Evolutionary conservation across 1,139 yeast genomes (phyloP).

Genomic region (Hyphopichia pseudoburtonii): DNA sequence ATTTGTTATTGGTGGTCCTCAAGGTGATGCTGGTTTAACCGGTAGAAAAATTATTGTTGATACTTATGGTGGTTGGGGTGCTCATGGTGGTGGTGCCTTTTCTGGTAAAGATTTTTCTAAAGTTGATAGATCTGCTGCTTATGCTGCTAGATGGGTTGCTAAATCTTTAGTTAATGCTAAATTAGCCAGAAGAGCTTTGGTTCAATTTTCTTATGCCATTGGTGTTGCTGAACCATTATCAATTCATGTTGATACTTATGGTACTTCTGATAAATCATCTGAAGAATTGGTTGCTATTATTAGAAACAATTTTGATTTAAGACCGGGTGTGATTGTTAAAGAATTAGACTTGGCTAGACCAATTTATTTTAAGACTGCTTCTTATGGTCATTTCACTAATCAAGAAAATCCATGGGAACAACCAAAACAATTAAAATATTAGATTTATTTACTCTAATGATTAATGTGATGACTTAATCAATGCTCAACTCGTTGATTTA

Average conservation of each 20-base stretch:
- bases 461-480: constrained; percentile 50
- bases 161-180: constrained; percentile 94
- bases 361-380: constrained; percentile 97
- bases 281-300: constrained; percentile 89
- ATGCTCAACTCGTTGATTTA: constrained; percentile 56
- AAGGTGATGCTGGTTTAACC: constrained; percentile 99
- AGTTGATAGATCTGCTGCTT: constrained; percentile 99
- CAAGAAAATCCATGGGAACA: constrained; percentile 98
- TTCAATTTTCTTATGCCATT: constrained; percentile 98
- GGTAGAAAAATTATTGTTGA: constrained; percentile 99
- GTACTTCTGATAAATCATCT: constrained; percentile 88
- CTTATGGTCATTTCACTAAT: constrained; percentile 99
- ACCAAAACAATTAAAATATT: constrained; percentile 84
- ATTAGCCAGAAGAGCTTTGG: constrained; percentile 95
- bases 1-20: constrained; percentile 99
- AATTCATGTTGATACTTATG: constrained; percentile 95
- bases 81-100: constrained; percentile 99
- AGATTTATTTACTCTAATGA: constrained; percentile 32
- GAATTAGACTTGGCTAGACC: constrained; percentile 98
- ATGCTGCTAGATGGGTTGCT: constrained; percentile 99
- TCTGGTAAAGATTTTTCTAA: constrained; percentile 99
- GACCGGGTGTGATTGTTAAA: constrained; percentile 98
- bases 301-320: constrained; percentile 92
- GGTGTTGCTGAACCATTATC: constrained; percentile 99
- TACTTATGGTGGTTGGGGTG: constrained; percentile 99